Conservation (phyloP, 2,329 filamentous ascomycete species). For the Scorias spongiosa region DNA sequence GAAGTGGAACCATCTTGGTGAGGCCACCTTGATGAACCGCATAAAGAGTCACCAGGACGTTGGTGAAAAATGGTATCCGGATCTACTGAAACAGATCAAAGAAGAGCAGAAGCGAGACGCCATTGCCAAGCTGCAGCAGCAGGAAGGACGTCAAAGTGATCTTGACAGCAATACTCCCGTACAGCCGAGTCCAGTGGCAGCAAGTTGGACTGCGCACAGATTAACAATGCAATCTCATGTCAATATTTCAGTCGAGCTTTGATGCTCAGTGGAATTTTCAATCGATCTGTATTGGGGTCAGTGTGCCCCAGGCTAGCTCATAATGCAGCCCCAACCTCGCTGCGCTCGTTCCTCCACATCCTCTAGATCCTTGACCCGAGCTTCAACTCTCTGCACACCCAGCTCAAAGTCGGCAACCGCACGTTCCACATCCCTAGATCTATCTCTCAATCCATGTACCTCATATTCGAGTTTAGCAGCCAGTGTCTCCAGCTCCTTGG, state of each 20-base stretch:
- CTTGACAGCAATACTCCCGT: too few relatives aligned
- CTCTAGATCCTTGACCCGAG: neutral
- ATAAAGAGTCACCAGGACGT: slow-evolving; percentile 82
- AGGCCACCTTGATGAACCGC: slow-evolving; percentile 71
- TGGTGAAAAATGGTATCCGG: slow-evolving; percentile 54
- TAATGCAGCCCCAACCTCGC: neutral
- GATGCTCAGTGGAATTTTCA: too few relatives aligned
- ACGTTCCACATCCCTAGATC: slow-evolving; percentile 76
- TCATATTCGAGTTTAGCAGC: slow-evolving; percentile 86
- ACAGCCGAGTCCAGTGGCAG: too few relatives aligned
- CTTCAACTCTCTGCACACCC: slow-evolving; percentile 38
- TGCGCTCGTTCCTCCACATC: neutral
- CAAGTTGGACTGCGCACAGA: too few relatives aligned
- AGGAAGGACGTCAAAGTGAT: neutral
- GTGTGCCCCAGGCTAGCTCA: neutral
- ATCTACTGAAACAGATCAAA: slow-evolving; percentile 27
- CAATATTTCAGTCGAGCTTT: too few relatives aligned
- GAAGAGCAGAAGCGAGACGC: slow-evolving; percentile 21
- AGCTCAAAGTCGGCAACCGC: slow-evolving; percentile 65
- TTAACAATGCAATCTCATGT: too few relatives aligned
- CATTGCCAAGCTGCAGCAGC: neutral
- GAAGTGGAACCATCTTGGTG: slow-evolving; percentile 52
- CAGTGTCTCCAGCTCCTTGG: slow-evolving; percentile 66
- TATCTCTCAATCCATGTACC: slow-evolving; percentile 61
- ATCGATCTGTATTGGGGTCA: too few relatives aligned